Evolutionary conservation across 306 rosid genomes (phyloP), one percentile per base, ranked within the genome.

Genomic region (Psophocarpus tetragonolobus): DNA sequence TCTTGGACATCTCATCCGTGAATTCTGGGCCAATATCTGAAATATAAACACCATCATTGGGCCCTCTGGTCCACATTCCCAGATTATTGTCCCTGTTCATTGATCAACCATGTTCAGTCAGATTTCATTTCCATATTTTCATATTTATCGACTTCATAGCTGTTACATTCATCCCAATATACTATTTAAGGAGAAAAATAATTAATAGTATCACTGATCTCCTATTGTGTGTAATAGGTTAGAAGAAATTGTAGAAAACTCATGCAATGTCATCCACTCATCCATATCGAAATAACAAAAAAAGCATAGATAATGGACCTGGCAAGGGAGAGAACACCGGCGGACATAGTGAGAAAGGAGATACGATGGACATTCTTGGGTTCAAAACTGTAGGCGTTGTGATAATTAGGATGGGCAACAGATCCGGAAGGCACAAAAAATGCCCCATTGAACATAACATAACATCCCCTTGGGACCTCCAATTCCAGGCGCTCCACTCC

Each of bases 391-490:
- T 82, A 94, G 3, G 97, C 97, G 68, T 84, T 88, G 42, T 85
- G 86, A 42, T 87, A 92, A 48, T 74, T 80, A 7, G 84, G 69
- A 61, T 86, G 87, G 15, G 73, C 71, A 13, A 82, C 90, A 11
- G 36, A 84, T 0, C 98, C 98, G 0, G 98, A 94, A 0, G 87
- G 83, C 44, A 94, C 93, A 18, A 94, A 94, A 65, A 66, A 90
- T 0, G 97, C 97, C 3, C 96, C 98, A 38, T 94, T 92, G 0
- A 88, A 80, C 92, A 94, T 75, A 88, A 80, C 92, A 94, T 75
- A 14, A 92, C 62, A 81, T 92, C 98, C 2, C 98, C 98, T 1
- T 94, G 93, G 0, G 97, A 86, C 18, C 91, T 76, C 98, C 98
- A 94, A 24, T 92, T 90, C 98, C 98, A 94, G 0, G 72, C 82